Evolutionary conservation across 73 alveolate genomes (phyloP), one percentile per base, ranked within the genome.

Genomic region (Uronychia setigera): DNA sequence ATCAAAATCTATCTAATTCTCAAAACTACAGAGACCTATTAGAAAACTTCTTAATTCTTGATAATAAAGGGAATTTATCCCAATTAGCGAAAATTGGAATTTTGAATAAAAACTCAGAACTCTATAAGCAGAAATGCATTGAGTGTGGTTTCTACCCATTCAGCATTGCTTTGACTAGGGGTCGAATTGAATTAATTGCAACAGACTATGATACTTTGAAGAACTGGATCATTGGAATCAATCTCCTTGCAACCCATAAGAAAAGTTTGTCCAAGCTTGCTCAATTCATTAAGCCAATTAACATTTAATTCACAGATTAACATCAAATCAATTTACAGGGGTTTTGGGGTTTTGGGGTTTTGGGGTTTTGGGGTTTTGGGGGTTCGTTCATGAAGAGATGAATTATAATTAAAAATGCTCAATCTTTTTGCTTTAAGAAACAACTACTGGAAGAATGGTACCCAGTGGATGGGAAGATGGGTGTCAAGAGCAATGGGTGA

Each of bases 151-250:
- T 34, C 84, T 92, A 83, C 87, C 97, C 97, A 31, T 90, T 92
- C 84, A 76, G 91, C 57, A 80, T 90, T 25, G 94, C 93, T 57
- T 29, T 85, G 31, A 81, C 81, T 1, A 77, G 74, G 33, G 95
- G 94, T 0, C 77, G 95, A 46, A 84, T 92, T 28, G 97, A 92
- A 78, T 33, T 92, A 29, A 92, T 92, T 0, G 93, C 95, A 0
- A 80, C 92, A 35, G 58, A 76, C 31, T 92, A 92, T 76, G 93
- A 78, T 29, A 59, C 80, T 25, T 80, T 92, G 19, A 89, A 89
- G 77, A 79, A 89, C 30, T 92, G 94, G 95, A 87, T 89, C 0
- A 85, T 83, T 13, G 97, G 95, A 0, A 74, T 92, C 33, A 92
- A 92, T 82, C 78, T 86, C 29, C 87, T 92, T 5, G 91, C 85